Base-by-base conservation (phyloP, 208 protist species). In the Naegleria gruberi region DNA sequence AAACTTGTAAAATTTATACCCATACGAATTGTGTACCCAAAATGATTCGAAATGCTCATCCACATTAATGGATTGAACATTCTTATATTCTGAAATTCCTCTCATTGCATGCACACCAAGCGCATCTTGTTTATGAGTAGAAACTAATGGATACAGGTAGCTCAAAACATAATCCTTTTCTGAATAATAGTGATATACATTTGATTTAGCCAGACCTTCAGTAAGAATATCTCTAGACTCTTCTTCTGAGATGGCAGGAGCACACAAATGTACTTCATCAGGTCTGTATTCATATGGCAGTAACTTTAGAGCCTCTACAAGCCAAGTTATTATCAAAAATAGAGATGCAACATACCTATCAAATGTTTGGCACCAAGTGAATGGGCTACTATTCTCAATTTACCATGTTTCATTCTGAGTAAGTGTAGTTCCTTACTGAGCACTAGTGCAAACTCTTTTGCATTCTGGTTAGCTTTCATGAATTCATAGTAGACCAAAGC, bases 221-320 rank as follows among this genome's bases (percentile, higher is more conserved):
- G 7, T 7, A 26, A 87, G 42, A 42, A 55, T 55, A 0, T 87
- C 43, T 55, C 55, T 46, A 4, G 17, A 7, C n/a, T 87, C 83
- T 55, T 87, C 44, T 41, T 87, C 83, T 12, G 23, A 30, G 4
- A 87, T 41, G 0, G 83, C 83, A 46, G 43, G n/a, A 40, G 83
- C 83, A 55, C 83, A 87, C 40, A 87, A 87, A 19, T 87, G 83
- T 40, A 87, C 43, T 55, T 87, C 83, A 40, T 46, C 41, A 55
- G 83, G 83, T 87, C 44, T 87, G 0, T 41, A 41, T 4, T 87
- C 83, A 7, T 37, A 5, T 10, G 41, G n/a, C 41, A 87, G 17
- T 87, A 87, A 15, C 19, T 55, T 87, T 26, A 87, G n/a, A 41
- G 43, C 83, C 12, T 87, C 83, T 46, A 87, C 12, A 51, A 5